Percentiles rank a stretch among this genome's conserved stretches.
phyloP scores from a whole-genome alignment of 192 early-diverging fungal species.

The Borealophlyctis nickersoniae region DNA sequence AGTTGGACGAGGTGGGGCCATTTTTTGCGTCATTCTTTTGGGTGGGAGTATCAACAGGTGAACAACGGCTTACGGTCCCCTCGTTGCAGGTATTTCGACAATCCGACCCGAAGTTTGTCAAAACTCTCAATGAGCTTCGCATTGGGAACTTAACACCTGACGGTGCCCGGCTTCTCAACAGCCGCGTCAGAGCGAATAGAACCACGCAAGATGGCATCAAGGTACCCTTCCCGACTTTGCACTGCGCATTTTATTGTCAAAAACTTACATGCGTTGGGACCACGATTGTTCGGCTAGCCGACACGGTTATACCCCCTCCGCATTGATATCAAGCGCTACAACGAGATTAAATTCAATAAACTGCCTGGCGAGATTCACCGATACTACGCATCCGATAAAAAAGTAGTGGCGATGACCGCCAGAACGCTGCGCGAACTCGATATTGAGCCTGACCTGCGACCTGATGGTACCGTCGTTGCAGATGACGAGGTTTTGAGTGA shows the following conservation, averaged over 20 bases:
- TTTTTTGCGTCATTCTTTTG: slow-evolving; percentile 32
- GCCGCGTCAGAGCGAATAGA: slow-evolving; percentile 35
- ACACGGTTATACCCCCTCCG: slow-evolving; percentile 74
- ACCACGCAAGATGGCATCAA: slow-evolving; percentile 38
- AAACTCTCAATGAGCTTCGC: slow-evolving; percentile 84
- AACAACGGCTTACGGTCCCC: slow-evolving; percentile 26
- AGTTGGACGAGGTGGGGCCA: slow-evolving; percentile 43
- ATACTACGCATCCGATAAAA: too few species aligned
- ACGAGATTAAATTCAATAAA: too few species aligned
- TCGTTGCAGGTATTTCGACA: slow-evolving; percentile 73
- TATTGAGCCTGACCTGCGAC: slow-evolving; percentile 43
- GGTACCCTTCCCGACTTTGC: too few species aligned
- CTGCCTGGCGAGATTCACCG: too few species aligned
- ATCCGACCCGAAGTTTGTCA: slow-evolving; percentile 71
- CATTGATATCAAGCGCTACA: slow-evolving; percentile 66
- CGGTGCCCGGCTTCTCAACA: slow-evolving; percentile 46
- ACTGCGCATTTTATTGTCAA: too few species aligned
- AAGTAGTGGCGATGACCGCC: too few species aligned
- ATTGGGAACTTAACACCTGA: slow-evolving; percentile 59
- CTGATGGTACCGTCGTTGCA: not conserved
- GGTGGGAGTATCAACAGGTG: slow-evolving; percentile 6
- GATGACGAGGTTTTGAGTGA: slow-evolving; percentile 25
- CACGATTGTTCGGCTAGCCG: not conserved
- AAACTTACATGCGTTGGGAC: slow-evolving; percentile 55
- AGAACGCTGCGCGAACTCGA: slow-evolving; percentile 59